Percentiles rank a stretch among this genome's conserved stretches.
These are phyloP conservation scores for Clavaria fumosa DNA, from an alignment of 768 basidiomycete genomes.

Conservation along the genomic window DNA sequence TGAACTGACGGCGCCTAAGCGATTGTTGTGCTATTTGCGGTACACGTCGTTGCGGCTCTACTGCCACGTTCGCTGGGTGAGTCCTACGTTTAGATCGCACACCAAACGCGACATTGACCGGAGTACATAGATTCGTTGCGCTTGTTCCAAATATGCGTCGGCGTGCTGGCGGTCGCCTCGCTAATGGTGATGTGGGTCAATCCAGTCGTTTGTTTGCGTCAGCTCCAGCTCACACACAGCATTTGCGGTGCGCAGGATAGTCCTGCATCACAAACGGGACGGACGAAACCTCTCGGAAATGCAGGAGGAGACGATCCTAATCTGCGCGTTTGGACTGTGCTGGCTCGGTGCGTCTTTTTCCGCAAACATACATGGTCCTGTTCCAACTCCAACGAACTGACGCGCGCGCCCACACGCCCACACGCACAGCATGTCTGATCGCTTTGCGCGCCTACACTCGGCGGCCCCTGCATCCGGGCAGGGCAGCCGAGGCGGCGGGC, in stretches of 20 bases:
- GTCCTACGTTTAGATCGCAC: constrained; percentile 9
- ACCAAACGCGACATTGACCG: constrained; percentile 1
- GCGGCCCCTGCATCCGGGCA: constrained; percentile 13
- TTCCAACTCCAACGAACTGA: neutral
- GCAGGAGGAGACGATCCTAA: constrained; percentile 62
- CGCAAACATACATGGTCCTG: neutral
- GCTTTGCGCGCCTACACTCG: constrained; percentile 30
- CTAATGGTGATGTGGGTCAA: constrained; percentile 47
- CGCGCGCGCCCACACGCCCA: too few relatives aligned
- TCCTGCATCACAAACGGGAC: constrained; percentile 48
- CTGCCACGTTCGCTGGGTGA: constrained; percentile 29
- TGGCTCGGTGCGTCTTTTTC: constrained; percentile 48
- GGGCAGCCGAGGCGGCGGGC: constrained; percentile 9
- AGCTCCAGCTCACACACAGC: neutral
- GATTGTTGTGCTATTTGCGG: constrained; percentile 31
- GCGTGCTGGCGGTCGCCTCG: constrained; percentile 48
- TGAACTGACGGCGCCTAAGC: constrained; percentile 18
- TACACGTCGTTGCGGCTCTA: constrained; percentile 36
- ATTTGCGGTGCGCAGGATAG: constrained; percentile 28
- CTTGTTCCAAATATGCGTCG: constrained; percentile 59
- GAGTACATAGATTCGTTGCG: constrained; percentile 38
- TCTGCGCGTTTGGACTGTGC: constrained; percentile 55
- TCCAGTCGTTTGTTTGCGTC: neutral
- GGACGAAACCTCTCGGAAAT: constrained; percentile 48
- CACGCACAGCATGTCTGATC: constrained; percentile 25